A percentile compares a stretch with the other conserved stretches of the same genome.
These are phyloP conservation scores for Cercospora janseana DNA, from an alignment of 2,329 filamentous ascomycete species.

Conservation along the genomic window DNA sequence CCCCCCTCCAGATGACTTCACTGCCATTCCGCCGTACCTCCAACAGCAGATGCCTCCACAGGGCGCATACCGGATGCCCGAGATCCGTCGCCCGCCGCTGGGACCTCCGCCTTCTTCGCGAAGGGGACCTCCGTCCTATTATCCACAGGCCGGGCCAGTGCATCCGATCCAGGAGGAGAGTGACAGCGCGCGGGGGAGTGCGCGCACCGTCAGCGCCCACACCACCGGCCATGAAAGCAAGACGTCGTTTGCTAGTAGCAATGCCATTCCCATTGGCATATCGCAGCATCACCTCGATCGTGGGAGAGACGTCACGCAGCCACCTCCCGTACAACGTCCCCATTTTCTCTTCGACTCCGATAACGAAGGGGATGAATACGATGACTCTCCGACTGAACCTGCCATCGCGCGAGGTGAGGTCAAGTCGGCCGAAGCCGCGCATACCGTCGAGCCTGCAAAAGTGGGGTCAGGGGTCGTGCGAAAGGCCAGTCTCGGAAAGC, in stretches of 20 bases:
- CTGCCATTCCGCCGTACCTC: conserved; percentile 20
- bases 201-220: conserved; percentile 29
- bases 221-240: conserved; percentile 31
- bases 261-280: conserved; percentile 46
- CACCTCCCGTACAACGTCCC: conserved; percentile 9
- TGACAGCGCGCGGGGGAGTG: conserved; percentile 39
- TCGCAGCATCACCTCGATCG: conserved; percentile 43
- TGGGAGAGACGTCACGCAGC: conserved; percentile 10
- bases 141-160: conserved; percentile 49
- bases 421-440: conserved; percentile 3
- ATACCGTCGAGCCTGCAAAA: conserved; percentile 13
- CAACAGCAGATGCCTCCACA: conserved; percentile 33
- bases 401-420: conserved; percentile 15
- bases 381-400: conserved; percentile 18
- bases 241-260: conserved; percentile 50
- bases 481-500: conserved; percentile 50
- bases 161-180: conserved; percentile 52
- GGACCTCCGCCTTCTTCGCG: conserved; percentile 51
- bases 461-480: conserved; percentile 40
- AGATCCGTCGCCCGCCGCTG: conserved; percentile 43
- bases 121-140: conserved; percentile 50
- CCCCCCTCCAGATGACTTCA: conserved; percentile 17
- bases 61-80: conserved; percentile 26
- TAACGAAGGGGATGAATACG: conserved; percentile 11
- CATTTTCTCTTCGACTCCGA: conserved; percentile 20